These are phyloP conservation scores for Penicillium sp. DNA, from an alignment of 2,329 filamentous ascomycete genomes.

Conservation along the genomic window DNA sequence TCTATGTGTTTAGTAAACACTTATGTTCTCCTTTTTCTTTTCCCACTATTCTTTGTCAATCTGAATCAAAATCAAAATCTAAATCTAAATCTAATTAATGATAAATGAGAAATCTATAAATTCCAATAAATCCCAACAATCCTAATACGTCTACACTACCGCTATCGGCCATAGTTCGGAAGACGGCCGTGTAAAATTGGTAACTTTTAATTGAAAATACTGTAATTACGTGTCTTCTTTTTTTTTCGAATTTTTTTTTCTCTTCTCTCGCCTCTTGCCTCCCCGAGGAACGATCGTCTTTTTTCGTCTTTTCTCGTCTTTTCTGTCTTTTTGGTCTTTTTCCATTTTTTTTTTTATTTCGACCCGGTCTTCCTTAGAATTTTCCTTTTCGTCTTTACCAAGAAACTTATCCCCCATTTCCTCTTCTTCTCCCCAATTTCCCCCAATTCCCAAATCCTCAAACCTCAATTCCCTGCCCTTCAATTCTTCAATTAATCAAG, in stretches of 20 bases:
- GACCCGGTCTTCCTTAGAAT: constrained; percentile 22
- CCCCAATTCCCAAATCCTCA: not conserved
- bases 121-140: not conserved
- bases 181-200: constrained; percentile 8
- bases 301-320: constrained; percentile 19
- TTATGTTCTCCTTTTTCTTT: not conserved
- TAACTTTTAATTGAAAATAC: not conserved
- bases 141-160: not conserved
- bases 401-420: constrained; percentile 15
- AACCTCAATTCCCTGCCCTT: not conserved
- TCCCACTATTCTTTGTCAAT: not conserved
- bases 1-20: not conserved
- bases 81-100: too few relatives aligned
- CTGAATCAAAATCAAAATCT: not conserved
- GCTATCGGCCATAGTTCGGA: constrained; percentile 13
- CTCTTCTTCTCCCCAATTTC: constrained; percentile 3
- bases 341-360: constrained; percentile 16
- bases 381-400: constrained; percentile 12
- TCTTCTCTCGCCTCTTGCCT: constrained; percentile 25
- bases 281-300: constrained; percentile 26
- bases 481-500: constrained; percentile 2
- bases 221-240: constrained; percentile 7
- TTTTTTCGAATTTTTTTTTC: constrained; percentile 6
- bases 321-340: constrained; percentile 6
- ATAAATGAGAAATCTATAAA: not conserved